phyloP scores from a whole-genome alignment of 768 basidiomycete species.

The Lactarius quietus region DNA sequence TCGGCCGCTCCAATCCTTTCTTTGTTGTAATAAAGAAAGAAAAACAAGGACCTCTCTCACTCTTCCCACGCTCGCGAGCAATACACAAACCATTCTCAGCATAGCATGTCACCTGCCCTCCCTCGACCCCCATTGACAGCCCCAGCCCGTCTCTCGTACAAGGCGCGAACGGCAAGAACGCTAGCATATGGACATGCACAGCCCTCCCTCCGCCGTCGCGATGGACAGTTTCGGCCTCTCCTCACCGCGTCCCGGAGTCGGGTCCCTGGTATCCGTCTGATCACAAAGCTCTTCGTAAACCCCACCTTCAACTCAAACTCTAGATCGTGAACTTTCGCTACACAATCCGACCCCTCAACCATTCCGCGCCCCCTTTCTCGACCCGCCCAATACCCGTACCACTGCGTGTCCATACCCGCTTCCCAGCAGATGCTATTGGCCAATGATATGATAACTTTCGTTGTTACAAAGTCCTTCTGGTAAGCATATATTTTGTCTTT shows the following conservation, averaged over 20 bases:
- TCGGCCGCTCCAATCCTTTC: too few relatives aligned
- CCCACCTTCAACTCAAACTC: conserved; percentile 88
- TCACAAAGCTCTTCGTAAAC: conserved; percentile 77
- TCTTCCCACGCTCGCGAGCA: conserved; percentile 6
- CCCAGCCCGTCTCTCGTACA: conserved; percentile 54
- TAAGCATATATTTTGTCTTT: conserved; percentile 34
- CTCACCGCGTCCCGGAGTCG: conserved; percentile 70
- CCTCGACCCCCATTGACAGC: too few relatives aligned
- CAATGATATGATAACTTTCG: too few relatives aligned
- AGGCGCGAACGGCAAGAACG: conserved; percentile 53
- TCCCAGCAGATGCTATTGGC: too few relatives aligned
- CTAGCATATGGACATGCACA: conserved; percentile 72
- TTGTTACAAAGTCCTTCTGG: conserved; percentile 90
- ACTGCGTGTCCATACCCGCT: too few relatives aligned
- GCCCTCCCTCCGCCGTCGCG: conserved; percentile 35
- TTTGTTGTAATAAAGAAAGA: too few relatives aligned
- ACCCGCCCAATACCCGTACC: too few relatives aligned
- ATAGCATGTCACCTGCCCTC: too few relatives aligned
- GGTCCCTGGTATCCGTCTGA: conserved; percentile 62
- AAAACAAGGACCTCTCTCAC: not conserved
- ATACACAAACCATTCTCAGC: too few relatives aligned
- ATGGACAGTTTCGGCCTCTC: conserved; percentile 63
- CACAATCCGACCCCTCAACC: too few relatives aligned
- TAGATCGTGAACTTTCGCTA: conserved; percentile 59
- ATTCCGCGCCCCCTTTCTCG: too few relatives aligned